Conservation (phyloP, 768 basidiomycete species). For the Royoungia palumana region DNA sequence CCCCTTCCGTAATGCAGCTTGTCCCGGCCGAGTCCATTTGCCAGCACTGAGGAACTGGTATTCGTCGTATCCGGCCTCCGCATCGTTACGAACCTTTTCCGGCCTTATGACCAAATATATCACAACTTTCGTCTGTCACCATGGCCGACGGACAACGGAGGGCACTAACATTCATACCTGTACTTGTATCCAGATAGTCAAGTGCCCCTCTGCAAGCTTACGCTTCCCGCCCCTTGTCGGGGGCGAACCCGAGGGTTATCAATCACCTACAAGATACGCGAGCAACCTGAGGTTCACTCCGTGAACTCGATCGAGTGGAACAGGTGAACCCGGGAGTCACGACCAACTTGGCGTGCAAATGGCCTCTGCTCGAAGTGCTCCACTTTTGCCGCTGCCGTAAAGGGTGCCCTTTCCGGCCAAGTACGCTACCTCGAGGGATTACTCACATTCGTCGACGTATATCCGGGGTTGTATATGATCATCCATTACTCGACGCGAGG, state of each 20-base stretch:
- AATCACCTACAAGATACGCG: constrained; percentile 6
- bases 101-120: constrained; percentile 5
- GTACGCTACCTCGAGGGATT: constrained; percentile 6
- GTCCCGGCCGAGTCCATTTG: background rate
- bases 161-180: background rate
- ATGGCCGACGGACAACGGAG: background rate
- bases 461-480: background rate
- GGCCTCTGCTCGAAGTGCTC: constrained; percentile 5
- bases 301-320: constrained; percentile 8
- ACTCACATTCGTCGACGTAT: constrained; percentile 1
- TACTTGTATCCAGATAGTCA: constrained; percentile 1
- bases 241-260: background rate
- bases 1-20: background rate
- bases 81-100: constrained; percentile 7
- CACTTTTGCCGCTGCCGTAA: constrained; percentile 6
- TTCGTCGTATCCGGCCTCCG: constrained; percentile 4
- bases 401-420: constrained; percentile 3
- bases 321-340: constrained; percentile 9
- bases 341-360: constrained; percentile 5
- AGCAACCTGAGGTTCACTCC: constrained; percentile 1
- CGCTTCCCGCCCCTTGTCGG: background rate
- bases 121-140: constrained; percentile 1
- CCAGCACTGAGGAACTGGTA: background rate
- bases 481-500: constrained; percentile 11
- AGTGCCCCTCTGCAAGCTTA: background rate